Conservation (phyloP, 768 basidiomycete species). For the Candolleomyces eurysporus region DNA sequence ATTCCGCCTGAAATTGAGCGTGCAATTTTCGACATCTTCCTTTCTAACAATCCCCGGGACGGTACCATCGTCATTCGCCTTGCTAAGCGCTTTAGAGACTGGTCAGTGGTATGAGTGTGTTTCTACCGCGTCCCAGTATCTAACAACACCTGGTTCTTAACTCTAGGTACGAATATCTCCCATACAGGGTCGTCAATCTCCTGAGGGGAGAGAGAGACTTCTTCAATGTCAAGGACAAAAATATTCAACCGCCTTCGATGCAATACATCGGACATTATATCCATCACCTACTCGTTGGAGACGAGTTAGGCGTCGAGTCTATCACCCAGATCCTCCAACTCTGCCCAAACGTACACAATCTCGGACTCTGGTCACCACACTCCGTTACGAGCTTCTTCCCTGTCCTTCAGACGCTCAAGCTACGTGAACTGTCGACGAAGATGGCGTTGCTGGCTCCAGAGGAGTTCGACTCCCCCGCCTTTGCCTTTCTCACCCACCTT, state of each 20-base stretch:
- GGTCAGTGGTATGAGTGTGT: neutral
- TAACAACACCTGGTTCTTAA: neutral
- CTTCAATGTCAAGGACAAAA: neutral
- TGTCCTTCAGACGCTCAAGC: neutral
- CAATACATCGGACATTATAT: neutral
- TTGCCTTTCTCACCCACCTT: neutral
- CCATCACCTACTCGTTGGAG: neutral
- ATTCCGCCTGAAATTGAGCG: neutral
- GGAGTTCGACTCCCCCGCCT: neutral
- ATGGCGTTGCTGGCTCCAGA: neutral
- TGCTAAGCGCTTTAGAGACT: neutral
- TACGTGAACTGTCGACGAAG: neutral
- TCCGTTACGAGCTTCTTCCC: neutral
- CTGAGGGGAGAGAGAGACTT: neutral
- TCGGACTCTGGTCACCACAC: neutral
- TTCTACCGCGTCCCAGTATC: neutral
- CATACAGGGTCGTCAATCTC: neutral
- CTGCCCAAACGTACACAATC: neutral
- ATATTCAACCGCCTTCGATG: neutral
- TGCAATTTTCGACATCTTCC: neutral
- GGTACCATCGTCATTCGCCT: neutral
- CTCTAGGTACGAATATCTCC: neutral
- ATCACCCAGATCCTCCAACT: neutral
- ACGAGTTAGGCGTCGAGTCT: neutral
- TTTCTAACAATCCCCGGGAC: neutral